Evolutionary conservation across 208 protist genomes (phyloP), one percentile per base, ranked within the genome.

Genomic region (Trichomonas tenax): DNA sequence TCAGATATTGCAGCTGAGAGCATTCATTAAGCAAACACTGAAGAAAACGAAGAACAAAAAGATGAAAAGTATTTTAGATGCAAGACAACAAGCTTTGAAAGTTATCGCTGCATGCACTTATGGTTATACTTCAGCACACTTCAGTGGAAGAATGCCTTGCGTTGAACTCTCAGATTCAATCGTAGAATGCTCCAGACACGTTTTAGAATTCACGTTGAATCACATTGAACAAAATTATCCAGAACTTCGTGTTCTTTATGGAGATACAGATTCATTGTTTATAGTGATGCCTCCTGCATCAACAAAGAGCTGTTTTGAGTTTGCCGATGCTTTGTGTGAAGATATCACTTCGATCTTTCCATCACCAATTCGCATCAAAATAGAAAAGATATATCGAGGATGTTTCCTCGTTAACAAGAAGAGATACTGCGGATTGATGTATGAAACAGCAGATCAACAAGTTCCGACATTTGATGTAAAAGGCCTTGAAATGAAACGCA

Each of bases 401-500:
- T 48, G 40, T n/a, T 93, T 93, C 26, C 38, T 93, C 6, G 86
- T 93, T 0, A 93, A 93, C 44, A 93, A 93, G 15, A 93, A 93
- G 45, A 23, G 86, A 21, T 93, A 93, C n/a, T 93, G 86, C 44
- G 86, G 86, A 4, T 51, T 41, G 15, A 58, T 93, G 86, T 93
- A 51, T 51, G 86, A 93, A 51, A 31, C 40, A 38, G 44, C 44
- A 31, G 17, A 48, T 8, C 86, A 93, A 38, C 15, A 48, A 38
- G 45, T 48, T 15, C 44, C 44, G 17, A 38, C 26, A 58, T 41
- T 93, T 9, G 44, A 51, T 51, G 86, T 93, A 9, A 93, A 93
- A 93, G 86, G 86, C n/a, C 44, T 93, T n/a, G 86, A 93, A 93
- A 93, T 93, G 40, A 93, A 93, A 15, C 40, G 86, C 45, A 23